Conservation (phyloP, 768 basidiomycete genomes). For the Tubosaeta sp. region DNA sequence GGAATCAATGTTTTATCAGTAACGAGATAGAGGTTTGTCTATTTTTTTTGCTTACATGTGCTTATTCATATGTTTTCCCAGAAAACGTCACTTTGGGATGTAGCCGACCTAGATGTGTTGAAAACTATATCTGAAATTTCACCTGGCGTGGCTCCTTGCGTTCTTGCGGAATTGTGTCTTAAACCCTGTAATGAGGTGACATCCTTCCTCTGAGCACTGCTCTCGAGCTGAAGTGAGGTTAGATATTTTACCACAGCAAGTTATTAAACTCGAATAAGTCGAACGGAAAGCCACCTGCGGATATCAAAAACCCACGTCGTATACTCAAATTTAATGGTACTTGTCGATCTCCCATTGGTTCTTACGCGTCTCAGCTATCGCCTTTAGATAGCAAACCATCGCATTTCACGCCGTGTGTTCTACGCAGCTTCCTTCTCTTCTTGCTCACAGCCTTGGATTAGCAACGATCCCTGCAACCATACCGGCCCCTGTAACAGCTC, state of each 20-base stretch:
- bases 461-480: conserved; percentile 52
- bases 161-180: conserved; percentile 49
- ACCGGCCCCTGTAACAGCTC: conserved; percentile 47
- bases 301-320: conserved; percentile 7
- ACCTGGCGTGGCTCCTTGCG: conserved; percentile 48
- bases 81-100: conserved; percentile 35
- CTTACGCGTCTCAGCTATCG: conserved; percentile 5
- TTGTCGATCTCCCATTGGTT: not conserved
- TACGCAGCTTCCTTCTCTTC: not conserved
- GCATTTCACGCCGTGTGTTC: conserved; percentile 25
- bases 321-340: conserved; percentile 20
- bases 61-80: not conserved
- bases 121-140: conserved; percentile 37
- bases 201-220: not conserved
- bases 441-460: conserved; percentile 17
- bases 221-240: conserved; percentile 2
- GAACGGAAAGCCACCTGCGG: not conserved
- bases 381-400: conserved; percentile 14
- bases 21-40: conserved; percentile 12
- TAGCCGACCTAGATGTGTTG: conserved; percentile 37
- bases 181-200: conserved; percentile 60
- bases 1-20: conserved; percentile 26
- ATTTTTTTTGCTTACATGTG: not conserved
- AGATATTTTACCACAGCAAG: conserved; percentile 23
- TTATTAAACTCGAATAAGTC: conserved; percentile 5